phyloP scores from a whole-genome alignment of 495 filamentous ascomycete genomes.

The Penicillium simplicissimum region DNA sequence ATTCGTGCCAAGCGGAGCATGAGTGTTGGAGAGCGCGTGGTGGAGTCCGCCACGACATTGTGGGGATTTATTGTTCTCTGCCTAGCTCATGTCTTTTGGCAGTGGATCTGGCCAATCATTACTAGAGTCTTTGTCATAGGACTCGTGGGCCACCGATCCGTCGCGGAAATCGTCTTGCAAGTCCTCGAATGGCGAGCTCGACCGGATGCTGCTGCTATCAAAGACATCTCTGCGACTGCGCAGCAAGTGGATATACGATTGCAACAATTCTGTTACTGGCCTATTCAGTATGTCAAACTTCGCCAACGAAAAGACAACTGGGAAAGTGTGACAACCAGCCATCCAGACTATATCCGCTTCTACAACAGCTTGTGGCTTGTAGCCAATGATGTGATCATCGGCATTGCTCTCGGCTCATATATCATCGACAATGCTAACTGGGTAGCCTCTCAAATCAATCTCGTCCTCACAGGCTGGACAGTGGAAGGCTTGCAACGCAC shows the following conservation, averaged over 20 bases:
- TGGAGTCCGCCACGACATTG: conserved; percentile 85
- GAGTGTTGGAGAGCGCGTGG: conserved; percentile 92
- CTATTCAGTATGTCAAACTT: conserved; percentile 90
- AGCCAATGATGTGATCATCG: conserved; percentile 97
- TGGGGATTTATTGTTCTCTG: conserved; percentile 71
- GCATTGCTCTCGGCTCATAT: conserved; percentile 92
- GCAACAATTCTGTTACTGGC: conserved; percentile 99
- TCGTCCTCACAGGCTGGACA: conserved; percentile 76
- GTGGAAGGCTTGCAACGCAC: conserved; percentile 86
- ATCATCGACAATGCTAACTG: conserved; percentile 91
- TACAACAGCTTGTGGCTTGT: conserved; percentile 99
- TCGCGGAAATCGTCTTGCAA: conserved; percentile 76
- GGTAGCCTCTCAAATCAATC: conserved; percentile 81
- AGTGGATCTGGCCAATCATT: conserved; percentile 78
- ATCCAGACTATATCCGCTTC: conserved; percentile 98
- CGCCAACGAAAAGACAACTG: conserved; percentile 87
- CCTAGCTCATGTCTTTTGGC: conserved; percentile 67
- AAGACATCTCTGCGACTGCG: conserved; percentile 96
- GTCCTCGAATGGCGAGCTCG: conserved; percentile 85
- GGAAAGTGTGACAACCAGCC: conserved; percentile 92
- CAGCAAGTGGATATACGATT: conserved; percentile 97
- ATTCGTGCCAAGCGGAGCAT: conserved; percentile 77
- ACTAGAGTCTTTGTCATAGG: conserved; percentile 71
- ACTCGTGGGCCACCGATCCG: conserved; percentile 76
- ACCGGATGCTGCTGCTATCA: conserved; percentile 80